Conservation (phyloP, 352 stramenopile species). For the Phytophthora multivora region DNA sequence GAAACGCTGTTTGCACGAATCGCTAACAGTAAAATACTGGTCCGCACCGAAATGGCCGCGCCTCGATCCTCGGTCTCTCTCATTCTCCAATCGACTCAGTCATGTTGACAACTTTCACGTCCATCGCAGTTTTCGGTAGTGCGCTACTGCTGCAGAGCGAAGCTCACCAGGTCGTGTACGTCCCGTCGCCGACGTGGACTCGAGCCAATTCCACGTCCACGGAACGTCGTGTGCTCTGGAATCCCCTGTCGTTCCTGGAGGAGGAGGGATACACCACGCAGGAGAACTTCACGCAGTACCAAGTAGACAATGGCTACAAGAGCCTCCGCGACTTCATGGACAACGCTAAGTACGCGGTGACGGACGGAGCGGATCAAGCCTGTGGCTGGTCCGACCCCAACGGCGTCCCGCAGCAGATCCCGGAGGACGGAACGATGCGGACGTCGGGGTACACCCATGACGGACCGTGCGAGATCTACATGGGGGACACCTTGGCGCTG, state of each 20-base stretch:
- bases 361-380: slow-evolving; percentile 30
- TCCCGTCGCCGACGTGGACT: slow-evolving; percentile 41
- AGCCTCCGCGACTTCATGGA: slow-evolving; percentile 52
- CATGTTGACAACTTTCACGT: slow-evolving; percentile 20
- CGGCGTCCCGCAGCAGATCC: slow-evolving; percentile 39
- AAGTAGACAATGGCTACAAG: slow-evolving; percentile 39
- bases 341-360: slow-evolving; percentile 30
- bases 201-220: slow-evolving; percentile 24
- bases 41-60: neutral
- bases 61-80: neutral
- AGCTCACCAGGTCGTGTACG: slow-evolving; percentile 43
- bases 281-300: slow-evolving; percentile 42
- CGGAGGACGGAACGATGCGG: slow-evolving; percentile 30
- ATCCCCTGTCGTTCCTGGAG: slow-evolving; percentile 51
- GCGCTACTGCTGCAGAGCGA: slow-evolving; percentile 10
- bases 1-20: neutral
- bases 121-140: slow-evolving; percentile 4
- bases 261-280: slow-evolving; percentile 42
- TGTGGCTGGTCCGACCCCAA: slow-evolving; percentile 32
- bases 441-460: slow-evolving; percentile 57
- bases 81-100: slow-evolving; percentile 10
- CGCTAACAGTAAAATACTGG: slow-evolving; percentile 14
- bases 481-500: slow-evolving; percentile 35
- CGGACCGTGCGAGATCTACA: slow-evolving; percentile 46
- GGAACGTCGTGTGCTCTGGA: slow-evolving; percentile 34